phyloP scores from a whole-genome alignment of 83 land plant genomes.

The Picea abies region DNA sequence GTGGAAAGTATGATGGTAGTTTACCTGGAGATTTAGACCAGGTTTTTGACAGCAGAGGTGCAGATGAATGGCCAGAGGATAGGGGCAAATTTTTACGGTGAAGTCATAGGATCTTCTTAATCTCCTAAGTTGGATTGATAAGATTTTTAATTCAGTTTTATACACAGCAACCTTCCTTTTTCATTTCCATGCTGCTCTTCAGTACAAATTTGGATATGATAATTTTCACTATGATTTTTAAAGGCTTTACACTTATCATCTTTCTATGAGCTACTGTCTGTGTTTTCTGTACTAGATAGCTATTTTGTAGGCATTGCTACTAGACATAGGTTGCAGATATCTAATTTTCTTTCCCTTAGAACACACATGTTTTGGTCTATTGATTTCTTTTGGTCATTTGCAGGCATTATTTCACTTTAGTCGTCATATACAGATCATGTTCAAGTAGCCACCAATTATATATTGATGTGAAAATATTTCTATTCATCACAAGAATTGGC shows the following conservation, averaged over 20 bases:
- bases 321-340: background rate
- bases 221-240: background rate
- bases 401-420: background rate
- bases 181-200: background rate
- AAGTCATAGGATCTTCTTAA: background rate
- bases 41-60: constrained; percentile 89
- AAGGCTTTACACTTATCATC: background rate
- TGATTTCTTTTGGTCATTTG: background rate
- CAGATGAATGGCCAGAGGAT: constrained; percentile 75
- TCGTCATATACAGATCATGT: background rate
- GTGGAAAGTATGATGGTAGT: constrained; percentile 20
- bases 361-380: background rate
- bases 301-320: background rate
- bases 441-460: background rate
- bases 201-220: background rate
- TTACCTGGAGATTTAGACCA: constrained; percentile 21
- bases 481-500: background rate
- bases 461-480: background rate
- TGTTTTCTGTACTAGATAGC: background rate
- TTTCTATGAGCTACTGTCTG: background rate
- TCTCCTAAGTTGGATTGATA: background rate
- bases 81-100: constrained; percentile 65
- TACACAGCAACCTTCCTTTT: background rate
- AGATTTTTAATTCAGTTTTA: background rate
- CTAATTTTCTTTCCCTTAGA: background rate